Evolutionary conservation across 805 yeast species (phyloP).

Genomic region (Starmerella tilneyi): DNA sequence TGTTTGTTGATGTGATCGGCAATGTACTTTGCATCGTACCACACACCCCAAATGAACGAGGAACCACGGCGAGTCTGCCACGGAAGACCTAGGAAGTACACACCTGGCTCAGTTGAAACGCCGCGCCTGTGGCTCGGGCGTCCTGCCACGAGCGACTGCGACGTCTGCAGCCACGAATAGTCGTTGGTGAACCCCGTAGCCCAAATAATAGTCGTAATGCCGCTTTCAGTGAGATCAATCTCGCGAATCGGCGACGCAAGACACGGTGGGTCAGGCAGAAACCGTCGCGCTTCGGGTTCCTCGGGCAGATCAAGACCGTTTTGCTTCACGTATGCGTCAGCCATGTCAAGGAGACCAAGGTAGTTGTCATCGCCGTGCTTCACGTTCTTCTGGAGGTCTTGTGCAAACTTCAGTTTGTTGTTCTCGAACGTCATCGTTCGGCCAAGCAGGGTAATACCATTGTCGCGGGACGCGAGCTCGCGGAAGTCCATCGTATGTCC

Average conservation of each 20-base stretch:
- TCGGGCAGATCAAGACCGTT: constrained; percentile 18
- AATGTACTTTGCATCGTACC: constrained; percentile 21
- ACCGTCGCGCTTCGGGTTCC: constrained; percentile 16
- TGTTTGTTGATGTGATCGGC: constrained; percentile 19
- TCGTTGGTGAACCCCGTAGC: constrained; percentile 21
- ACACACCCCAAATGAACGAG: constrained; percentile 23
- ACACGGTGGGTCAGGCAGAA: constrained; percentile 16
- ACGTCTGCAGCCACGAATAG: constrained; percentile 15
- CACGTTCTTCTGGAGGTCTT: constrained; percentile 14
- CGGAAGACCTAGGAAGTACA: constrained; percentile 21
- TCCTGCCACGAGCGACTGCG: constrained; percentile 13
- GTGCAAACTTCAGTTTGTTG: constrained; percentile 11
- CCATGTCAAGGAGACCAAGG: constrained; percentile 16
- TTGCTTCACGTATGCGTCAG: constrained; percentile 14
- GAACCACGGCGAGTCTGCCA: constrained; percentile 23
- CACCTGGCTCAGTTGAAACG: constrained; percentile 18
- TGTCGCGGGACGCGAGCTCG: constrained; percentile 10
- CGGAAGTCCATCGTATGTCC: constrained; percentile 23
- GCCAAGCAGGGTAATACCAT: constrained; percentile 17
- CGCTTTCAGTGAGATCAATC: constrained; percentile 10
- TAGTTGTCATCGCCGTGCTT: constrained; percentile 18
- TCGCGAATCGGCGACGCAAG: constrained; percentile 11
- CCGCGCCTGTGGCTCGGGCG: constrained; percentile 19
- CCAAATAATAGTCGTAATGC: constrained; percentile 19
- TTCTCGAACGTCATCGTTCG: constrained; percentile 11